Base-by-base conservation (phyloP, 2,329 filamentous ascomycete species). In the Aureobasidium namibiae region DNA sequence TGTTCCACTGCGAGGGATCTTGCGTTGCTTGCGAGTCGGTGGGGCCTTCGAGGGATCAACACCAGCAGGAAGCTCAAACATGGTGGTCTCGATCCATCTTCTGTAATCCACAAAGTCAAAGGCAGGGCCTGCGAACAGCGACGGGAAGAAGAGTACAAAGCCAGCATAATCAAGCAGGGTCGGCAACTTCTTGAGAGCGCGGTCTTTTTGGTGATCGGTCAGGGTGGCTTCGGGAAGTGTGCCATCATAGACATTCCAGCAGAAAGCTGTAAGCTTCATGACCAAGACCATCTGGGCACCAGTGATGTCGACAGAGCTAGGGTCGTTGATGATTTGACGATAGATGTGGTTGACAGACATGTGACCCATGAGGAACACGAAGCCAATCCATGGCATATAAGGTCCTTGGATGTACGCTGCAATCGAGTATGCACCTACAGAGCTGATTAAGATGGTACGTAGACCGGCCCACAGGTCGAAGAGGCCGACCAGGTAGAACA, bases 371-470 rank as follows among this genome's bases (percentile, higher is more conserved):
- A 96, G 78, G 69, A 95, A 96, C 52, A 90, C 79, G 73, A 99
- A 99, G 61, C 86, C 91, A 52, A 96, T 80, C 94, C 94, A 99
- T 76, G 94, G 94, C 94, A 99, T 99, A 70, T 92, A 89, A 0
- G 90, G 90, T 21, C 90, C 92, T 65, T 90, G 82, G 45, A 97
- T 78, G 70, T 86, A 92, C 65, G 87, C 84, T 56, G 92, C 88
- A 66, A 99, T 94, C 63, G 81, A 78, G 70, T 96, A 99, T 53
- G 89, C 84, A 52, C 85, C 92, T 18, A 81, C 82, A 0, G 92
- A 85, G 69, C 89, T 91, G 70, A 95, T 85, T 61, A 88, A 71
- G 39, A 99, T 76, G 2, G 92, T 96, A 39, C 82, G 81, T 14
- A 95, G 75, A 59, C 94, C 95, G 72, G 76, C 79, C 92, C 92